Percentiles rank a stretch among this genome's conserved stretches.
These are phyloP conservation scores for Pythium phragmiticola DNA, from an alignment of 352 stramenopile genomes.

Conservation along the genomic window DNA sequence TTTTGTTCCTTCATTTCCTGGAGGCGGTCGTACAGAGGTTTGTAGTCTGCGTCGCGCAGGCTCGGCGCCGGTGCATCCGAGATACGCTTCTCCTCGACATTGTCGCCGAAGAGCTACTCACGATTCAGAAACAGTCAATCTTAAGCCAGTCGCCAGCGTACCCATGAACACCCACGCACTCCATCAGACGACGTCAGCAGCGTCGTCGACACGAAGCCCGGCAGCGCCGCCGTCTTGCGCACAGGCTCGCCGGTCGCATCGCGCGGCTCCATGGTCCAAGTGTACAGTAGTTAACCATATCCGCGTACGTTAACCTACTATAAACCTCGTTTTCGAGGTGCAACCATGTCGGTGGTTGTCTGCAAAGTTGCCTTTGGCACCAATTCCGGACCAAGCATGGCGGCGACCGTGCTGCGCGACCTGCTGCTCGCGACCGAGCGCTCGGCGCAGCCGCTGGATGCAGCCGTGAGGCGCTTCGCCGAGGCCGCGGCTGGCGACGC, in stretches of 20 bases:
- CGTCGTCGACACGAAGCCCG: conserved; percentile 79
- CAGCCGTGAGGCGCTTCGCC: conserved; percentile 41
- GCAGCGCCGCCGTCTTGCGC: conserved; percentile 22
- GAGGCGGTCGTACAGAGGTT: conserved; percentile 78
- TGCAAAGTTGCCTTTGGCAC: conserved; percentile 24
- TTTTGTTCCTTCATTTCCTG: conserved; percentile 78
- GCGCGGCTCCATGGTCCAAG: conserved; percentile 27
- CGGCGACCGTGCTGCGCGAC: conserved; percentile 47
- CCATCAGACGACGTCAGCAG: conserved; percentile 84
- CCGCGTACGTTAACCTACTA: conserved; percentile 13
- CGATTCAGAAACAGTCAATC: neutral
- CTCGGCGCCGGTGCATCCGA: conserved; percentile 51
- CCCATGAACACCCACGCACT: conserved; percentile 31
- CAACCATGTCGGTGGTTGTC: conserved; percentile 10
- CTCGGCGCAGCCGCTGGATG: conserved; percentile 57
- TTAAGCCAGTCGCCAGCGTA: neutral
- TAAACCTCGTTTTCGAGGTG: conserved; percentile 24
- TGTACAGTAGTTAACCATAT: neutral
- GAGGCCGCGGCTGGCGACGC: conserved; percentile 9
- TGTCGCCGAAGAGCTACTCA: conserved; percentile 82
- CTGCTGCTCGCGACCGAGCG: conserved; percentile 67
- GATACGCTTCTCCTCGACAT: conserved; percentile 81
- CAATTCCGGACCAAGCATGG: conserved; percentile 3
- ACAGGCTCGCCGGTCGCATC: conserved; percentile 20
- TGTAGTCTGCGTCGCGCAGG: conserved; percentile 53